Base-by-base conservation (phyloP, 1,284 basidiomycete species). In the Ustilago sp. region DNA sequence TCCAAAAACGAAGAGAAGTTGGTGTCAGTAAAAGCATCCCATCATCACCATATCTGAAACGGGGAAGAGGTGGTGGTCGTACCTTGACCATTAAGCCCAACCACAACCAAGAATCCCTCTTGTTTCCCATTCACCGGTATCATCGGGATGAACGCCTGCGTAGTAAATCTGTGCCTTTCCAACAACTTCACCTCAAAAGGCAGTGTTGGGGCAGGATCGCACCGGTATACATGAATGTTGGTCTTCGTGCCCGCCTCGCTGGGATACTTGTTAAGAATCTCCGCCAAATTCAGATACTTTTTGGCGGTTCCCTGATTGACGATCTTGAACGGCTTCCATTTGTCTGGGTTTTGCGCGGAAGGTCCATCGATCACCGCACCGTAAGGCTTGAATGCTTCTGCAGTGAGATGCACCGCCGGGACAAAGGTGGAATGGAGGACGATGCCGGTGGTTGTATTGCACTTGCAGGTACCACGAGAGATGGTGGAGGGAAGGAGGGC, bases 241-340 rank as follows among this genome's bases (percentile, higher is more conserved):
- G 82, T 78, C 36, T 59, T 63, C 3, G 80, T 77, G 4, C 62
- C 39, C 7, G 76, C 76, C 15, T 59, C 50, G 4, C 23, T 7
- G 2, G 81, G 77, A 35, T 82, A 83, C 36, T 54, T 59, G 59
- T 71, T 71, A 36, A 67, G 11, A 34, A 83, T 66, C 32, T 63
- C 62, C 8, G 81, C 74, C 17, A 78, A 64, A 51, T 67, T 58
- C 57, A 74, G 63, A 57, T 68, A 83, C 67, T 85, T 85, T 17
- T 60, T 41, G 8, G 82, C 82, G 5, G 82, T 83, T 45, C 81
- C 83, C 53, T 83, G 83, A 57, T 85, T 85, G 52, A 83, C 83
- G 8, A 72, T 62, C 48, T 79, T 77, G 54, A 78, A 75, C 19
- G 68, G 52, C 54, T 63, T 64, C 31, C 7, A 31, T 23, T 51